Base-by-base conservation (phyloP, 2,329 filamentous ascomycete genomes). In the Claviceps maximensis region DNA sequence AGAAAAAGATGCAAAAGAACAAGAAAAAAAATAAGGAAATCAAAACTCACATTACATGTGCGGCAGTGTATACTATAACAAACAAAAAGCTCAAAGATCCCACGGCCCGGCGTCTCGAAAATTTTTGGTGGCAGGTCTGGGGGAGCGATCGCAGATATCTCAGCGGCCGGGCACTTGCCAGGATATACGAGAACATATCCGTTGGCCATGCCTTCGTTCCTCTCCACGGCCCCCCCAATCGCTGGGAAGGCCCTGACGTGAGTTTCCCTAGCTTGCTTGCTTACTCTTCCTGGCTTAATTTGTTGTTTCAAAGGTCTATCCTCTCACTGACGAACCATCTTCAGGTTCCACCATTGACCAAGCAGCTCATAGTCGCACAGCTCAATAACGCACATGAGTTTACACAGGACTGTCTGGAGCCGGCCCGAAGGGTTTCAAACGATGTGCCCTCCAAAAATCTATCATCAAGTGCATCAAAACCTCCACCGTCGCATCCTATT, bases 91-190 rank as follows among this genome's bases (percentile, higher is more conserved):
- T 82, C 33, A 71, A 74, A 55, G 79, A 83, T 58, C 80, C 80
- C n/a, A 83, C 78, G 3, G 78, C 79, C 29, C 76, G 75, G 54
- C 77, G 80, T 19, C 67, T 83, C 21, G 80, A 83, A 61, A 79
- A 82, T 59, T 82, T 82, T 58, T 84, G 80, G 80, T 83, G 79
- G 75, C 79, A 82, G 60, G 77, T 83, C 52, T 79, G 78, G 73
- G 79, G 79, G 36, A 83, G 80, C 58, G 69, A 80, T 57, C 70
- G 75, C 29, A 71, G 75, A 36, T 62, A 71, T 51, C 68, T 82
- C 48, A 75, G 76, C 47, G 80, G 77, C 41, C 69, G 67, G 36
- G 71, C 72, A 13, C 68, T 83, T 47, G 79, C 80, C 53, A 72
- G 65, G 55, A 65, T 82, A 5, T 83, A 78, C 58, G 69, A 76